Base-by-base conservation (phyloP, 768 basidiomycete species). In the Rhodotorula taiwanensis region DNA sequence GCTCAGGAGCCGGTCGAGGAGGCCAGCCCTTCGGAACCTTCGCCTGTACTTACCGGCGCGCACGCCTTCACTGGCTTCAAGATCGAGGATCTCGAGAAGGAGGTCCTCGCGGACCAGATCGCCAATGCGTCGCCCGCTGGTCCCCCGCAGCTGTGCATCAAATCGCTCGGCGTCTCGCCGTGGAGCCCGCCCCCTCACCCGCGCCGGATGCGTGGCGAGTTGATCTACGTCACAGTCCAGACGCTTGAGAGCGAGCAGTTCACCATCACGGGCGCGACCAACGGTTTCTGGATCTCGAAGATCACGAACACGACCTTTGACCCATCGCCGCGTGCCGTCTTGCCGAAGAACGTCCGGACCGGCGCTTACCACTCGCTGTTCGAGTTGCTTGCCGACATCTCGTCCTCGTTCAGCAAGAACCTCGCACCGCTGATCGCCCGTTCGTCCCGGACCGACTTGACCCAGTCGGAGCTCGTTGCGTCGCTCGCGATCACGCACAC, bases 181-280 rank as follows among this genome's bases (percentile, higher is more conserved):
- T 79, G 78, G 76, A 78, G 78, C 70, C 79, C 78, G 21, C 78
- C 79, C 14, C 74, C 78, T 20, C 75, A 78, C 33, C 74, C 77
- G 42, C 74, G 75, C 25, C 75, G 77, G 20, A 72, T 78, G 52
- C 67, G 73, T 27, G 79, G 79, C 21, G 78, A 79, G 62, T 74
- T 77, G 60, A 70, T 78, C 55, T 79, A 79, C 69, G 73, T 79
- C 51, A 75, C 73, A 47, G 66, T 78, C 45, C 71, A 74, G 48
- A 74, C 76, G 8, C 73, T 79, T 47, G 79, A 79, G 65, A 77
- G 78, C 55, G 79, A 79, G 45, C 72, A 73, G 13, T 67, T 67
- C 62, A 77, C 76, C 39, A 65, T 79, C 61, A 74, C 78, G 20
- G 77, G 76, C 43, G 67, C 75, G n/a, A 72, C 75, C 23, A 69